Evolutionary conservation across 2,329 filamentous ascomycete species (phyloP), one percentile per base, ranked within the genome.

Genomic region (Cytospora piceae): DNA sequence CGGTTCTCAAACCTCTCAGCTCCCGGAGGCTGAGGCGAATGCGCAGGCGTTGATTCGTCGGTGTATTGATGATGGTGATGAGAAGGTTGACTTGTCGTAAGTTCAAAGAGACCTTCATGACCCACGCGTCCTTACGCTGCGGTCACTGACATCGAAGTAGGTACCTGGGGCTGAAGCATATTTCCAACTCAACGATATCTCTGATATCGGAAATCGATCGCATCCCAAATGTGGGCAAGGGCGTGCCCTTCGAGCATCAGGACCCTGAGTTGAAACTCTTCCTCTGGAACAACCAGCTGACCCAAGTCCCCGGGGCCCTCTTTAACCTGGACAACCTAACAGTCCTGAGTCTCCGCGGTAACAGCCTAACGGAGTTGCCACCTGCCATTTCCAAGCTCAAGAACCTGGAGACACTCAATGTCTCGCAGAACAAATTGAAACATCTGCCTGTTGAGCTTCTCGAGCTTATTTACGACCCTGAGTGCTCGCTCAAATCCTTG

Each of bases 341-440:
- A 0, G 84, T 88, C 20, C 81, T 93, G 15, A 91, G 85, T 70
- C 79, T 93, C 20, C 85, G 90, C 42, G 84, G 82, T 67, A 92
- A 92, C 71, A 74, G 81, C 29, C 80, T 93, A 17, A 77, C 77
- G 0, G 84, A 89, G 71, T 76, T 93, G 2, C 87, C 90, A 1
- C 78, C 86, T 0, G 79, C 81, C 4, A 86, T 92, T 58, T 79
- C 78, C 27, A 83, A 83, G 37, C 79, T 92, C 8, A 73, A 73
- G 5, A 87, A 86, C 65, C 80, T 93, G 4, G 77, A 79, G 59
- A 82, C 86, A 59, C 82, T 93, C 49, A 92, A 91, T 70, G 71
- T 93, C 11, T 85, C 87, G 0, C 84, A 89, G 61, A 92, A 92
- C 68, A 75, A 77, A 6, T 77, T 93, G 14, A 80, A 79, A 8